Evolutionary conservation across 1,284 basidiomycete species (phyloP).

Genomic region (Cutaneotrichosporon arboriforme): DNA sequence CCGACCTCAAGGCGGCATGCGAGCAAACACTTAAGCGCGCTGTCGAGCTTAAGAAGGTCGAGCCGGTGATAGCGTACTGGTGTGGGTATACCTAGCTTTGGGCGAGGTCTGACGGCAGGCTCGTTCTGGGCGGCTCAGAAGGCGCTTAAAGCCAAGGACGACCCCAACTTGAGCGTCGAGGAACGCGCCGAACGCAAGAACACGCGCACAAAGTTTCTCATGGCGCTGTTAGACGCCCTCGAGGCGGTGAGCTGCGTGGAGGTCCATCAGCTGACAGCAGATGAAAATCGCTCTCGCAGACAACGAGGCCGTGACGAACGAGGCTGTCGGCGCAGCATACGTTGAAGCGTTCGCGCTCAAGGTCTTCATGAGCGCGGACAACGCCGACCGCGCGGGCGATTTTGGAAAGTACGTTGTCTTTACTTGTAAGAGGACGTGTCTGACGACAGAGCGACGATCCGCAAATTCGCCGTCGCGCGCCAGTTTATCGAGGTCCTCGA

Average conservation of each 20-base stretch:
- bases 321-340: constrained; percentile 75
- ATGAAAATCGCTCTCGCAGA: constrained; percentile 69
- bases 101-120: constrained; percentile 51
- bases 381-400: constrained; percentile 65
- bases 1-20: constrained; percentile 53
- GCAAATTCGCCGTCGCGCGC: constrained; percentile 46
- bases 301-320: constrained; percentile 77
- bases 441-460: constrained; percentile 36
- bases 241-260: constrained; percentile 55
- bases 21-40: constrained; percentile 82
- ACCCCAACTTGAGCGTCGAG: too few relatives aligned
- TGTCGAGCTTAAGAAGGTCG: constrained; percentile 71
- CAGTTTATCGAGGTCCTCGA: constrained; percentile 48
- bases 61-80: constrained; percentile 90
- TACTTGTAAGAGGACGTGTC: background rate
- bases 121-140: constrained; percentile 85
- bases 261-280: constrained; percentile 24
- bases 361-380: constrained; percentile 83
- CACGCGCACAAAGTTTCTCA: constrained; percentile 64
- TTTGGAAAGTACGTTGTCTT: constrained; percentile 59
- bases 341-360: constrained; percentile 90
- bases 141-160: constrained; percentile 64
- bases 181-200: constrained; percentile 49
- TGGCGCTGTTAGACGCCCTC: constrained; percentile 67
- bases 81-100: constrained; percentile 57